Base-by-base conservation (phyloP, 768 basidiomycete genomes). In the Suillus subaureus region DNA sequence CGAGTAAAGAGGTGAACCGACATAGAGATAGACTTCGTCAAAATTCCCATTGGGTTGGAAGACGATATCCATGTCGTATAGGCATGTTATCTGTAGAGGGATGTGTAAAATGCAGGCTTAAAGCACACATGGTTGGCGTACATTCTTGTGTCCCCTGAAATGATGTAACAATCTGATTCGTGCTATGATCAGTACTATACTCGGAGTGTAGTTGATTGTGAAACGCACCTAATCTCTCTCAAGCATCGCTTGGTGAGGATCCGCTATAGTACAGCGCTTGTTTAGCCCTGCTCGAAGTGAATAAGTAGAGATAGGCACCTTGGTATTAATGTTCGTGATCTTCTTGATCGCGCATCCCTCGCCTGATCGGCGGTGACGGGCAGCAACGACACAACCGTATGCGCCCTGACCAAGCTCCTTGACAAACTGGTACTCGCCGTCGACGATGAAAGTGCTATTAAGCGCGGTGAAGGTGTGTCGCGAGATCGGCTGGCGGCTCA, bases 91-190 rank as follows among this genome's bases (percentile, higher is more conserved):
- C 94, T 96, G 74, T 64, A 47, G 16, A 37, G 33, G 57, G 28
- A 61, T 40, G 71, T 58, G 70, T 68, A 37, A 71, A 66, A 33
- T 45, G 47, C 18, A 54, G 28, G 64, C 57, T 63, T 64, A 56
- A 16, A 16, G 42, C 33, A 66, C 13, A 45, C 67, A 61, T 37
- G 16, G 1, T 6, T 35, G 33, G 79, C 87, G 64, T 55, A 98
- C 96, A 74, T 99, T 99, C 83, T 99, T 99, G 82, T 99, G 97
- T 6, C 97, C 96, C 71, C 97, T 88, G 81, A 99, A 99, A 79
- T 99, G 97, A 78, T 97, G 96, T 43, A 99, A 79, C 49, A 99
- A 83, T 75, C 95, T 96, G 57, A 64, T 55, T 28, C 12, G 18
- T 42, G 6, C 3, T n/a, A 60, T 61, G 47, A 69, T 74, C 58